Conservation (phyloP, 164 flowering plant genomes). For the Kalanchoe fedtschenkoi region DNA sequence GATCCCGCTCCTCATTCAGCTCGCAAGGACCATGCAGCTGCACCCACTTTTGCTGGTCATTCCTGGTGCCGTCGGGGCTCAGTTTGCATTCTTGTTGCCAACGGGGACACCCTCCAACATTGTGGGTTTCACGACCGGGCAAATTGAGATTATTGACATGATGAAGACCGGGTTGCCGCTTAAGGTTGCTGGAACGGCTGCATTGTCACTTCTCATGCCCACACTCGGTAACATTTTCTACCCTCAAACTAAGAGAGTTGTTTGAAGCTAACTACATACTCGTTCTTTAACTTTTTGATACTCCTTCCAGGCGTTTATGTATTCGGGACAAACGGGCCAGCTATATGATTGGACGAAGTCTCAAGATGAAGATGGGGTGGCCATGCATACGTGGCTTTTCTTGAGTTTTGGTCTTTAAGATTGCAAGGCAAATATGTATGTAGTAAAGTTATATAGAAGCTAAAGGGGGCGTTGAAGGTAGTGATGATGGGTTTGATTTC, state of each 20-base stretch:
- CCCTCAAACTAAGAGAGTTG: too few species aligned
- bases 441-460: neutral
- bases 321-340: slow-evolving; percentile 32
- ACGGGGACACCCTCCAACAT: slow-evolving; percentile 77
- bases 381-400: neutral
- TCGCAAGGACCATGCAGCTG: slow-evolving; percentile 51
- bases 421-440: neutral
- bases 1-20: slow-evolving; percentile 56
- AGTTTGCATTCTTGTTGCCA: slow-evolving; percentile 67
- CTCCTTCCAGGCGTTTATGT: slow-evolving; percentile 51
- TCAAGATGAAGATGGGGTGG: neutral
- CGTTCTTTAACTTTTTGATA: neutral
- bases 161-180: slow-evolving; percentile 60
- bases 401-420: neutral
- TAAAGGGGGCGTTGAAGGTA: neutral
- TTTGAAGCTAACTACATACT: neutral
- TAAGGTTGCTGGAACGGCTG: slow-evolving; percentile 52
- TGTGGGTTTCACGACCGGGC: slow-evolving; percentile 83
- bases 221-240: slow-evolving; percentile 47
- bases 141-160: slow-evolving; percentile 65
- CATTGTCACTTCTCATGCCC: slow-evolving; percentile 64
- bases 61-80: slow-evolving; percentile 84
- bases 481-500: neutral
- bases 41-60: slow-evolving; percentile 72
- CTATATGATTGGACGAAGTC: neutral